These are phyloP conservation scores for Russula compacta DNA, from an alignment of 768 basidiomycete species.

Conservation along the genomic window DNA sequence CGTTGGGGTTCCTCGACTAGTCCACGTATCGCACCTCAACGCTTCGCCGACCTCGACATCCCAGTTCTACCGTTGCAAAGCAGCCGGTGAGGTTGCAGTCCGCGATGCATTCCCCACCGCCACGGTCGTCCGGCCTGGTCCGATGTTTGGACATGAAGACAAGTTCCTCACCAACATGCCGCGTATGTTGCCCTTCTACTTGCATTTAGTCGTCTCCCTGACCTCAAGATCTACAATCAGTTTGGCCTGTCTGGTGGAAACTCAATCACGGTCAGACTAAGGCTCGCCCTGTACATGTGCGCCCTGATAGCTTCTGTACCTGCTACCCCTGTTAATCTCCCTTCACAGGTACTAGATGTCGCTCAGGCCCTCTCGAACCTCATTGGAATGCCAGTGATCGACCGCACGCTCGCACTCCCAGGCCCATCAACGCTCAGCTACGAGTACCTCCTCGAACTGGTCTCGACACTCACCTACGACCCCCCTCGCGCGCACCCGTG, in stretches of 20 bases:
- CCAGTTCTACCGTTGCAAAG: constrained; percentile 81
- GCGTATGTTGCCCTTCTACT: constrained; percentile 41
- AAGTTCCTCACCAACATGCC: constrained; percentile 88
- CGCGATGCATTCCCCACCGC: constrained; percentile 74
- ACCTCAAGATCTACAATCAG: constrained; percentile 32
- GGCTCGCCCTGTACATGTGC: constrained; percentile 86
- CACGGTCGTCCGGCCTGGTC: constrained; percentile 78
- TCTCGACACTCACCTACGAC: constrained; percentile 71
- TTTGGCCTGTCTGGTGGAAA: constrained; percentile 90
- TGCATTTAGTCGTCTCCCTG: constrained; percentile 17
- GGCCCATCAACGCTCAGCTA: constrained; percentile 83
- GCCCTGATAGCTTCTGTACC: constrained; percentile 24
- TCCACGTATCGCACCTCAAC: constrained; percentile 95
- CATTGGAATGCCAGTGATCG: constrained; percentile 48
- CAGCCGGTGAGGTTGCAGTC: constrained; percentile 82
- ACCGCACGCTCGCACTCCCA: constrained; percentile 71
- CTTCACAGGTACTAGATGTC: constrained; percentile 74
- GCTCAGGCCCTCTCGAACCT: constrained; percentile 85
- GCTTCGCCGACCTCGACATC: constrained; percentile 73
- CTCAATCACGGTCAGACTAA: constrained; percentile 81
- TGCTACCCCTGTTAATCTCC: neutral
- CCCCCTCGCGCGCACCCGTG: constrained; percentile 63
- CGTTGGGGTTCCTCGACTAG: constrained; percentile 70
- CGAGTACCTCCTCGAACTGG: constrained; percentile 71
- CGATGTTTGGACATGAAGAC: constrained; percentile 94